Evolutionary conservation across 2,329 filamentous ascomycete species (phyloP), one percentile per base, ranked within the genome.

Genomic region (Nectriaceae sp.): DNA sequence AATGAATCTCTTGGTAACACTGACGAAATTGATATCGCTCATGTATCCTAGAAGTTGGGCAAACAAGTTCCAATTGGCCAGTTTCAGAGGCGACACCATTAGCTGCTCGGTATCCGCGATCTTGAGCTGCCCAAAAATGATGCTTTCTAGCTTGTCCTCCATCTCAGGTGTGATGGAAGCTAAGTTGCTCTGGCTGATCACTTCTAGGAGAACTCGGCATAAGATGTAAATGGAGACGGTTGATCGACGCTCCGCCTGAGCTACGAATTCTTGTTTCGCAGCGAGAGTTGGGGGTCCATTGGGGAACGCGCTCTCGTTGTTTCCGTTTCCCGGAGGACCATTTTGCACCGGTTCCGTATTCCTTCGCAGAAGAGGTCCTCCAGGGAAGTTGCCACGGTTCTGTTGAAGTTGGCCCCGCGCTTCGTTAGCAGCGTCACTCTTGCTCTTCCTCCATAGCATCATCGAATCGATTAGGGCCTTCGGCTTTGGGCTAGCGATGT

Each of bases 391-490:
- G 26, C 67, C 66, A 15, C 74, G 75, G 18, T 74, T 67, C 46
- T 84, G 80, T 56, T 84, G 80, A 19, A 84, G 70, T 60, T 83
- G 77, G 38, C 57, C 70, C 19, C 84, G 77, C 21, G 88, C 86
- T 54, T 87, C 82, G 59, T 83, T 87, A 21, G 92, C 91, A 19
- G 88, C 85, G 69, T 97, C 93, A 56, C 91, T 96, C 74, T 97
- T 97, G 56, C 84, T 89, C 70, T 97, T 97, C 47, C 94, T 85
- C 94, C 94, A 99, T 24, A 96, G 81, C 90, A 99, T 99, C 68
- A 99, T 91, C 18, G 90, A 92, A 69, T 99, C 94, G 62, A 99
- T 97, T 43, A 99, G 73, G 4, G 91, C 89, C 66, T 96, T 97
- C 4, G 95, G 95, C 65, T 95, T 96, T 57, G 92, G 88, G 50